Conservation (phyloP, 257 asterid species). For the Paulownia fortunei region DNA sequence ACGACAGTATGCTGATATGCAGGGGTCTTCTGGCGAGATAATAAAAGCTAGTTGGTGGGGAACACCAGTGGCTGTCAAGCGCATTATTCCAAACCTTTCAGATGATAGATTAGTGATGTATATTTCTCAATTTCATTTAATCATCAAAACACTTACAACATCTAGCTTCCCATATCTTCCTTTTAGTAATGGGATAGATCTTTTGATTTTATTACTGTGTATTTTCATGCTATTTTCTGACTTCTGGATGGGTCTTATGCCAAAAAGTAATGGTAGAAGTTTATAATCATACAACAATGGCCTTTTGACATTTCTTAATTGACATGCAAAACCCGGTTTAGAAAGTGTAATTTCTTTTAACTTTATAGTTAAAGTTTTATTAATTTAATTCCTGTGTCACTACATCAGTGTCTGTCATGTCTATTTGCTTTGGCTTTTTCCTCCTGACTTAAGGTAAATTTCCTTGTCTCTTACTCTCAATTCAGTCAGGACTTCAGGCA, state of each 20-base stretch:
- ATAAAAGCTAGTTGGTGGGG: constrained; percentile 94
- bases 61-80: constrained; percentile 96
- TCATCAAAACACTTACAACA: constrained; percentile 1
- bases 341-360: background rate
- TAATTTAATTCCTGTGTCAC: background rate
- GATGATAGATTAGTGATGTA: constrained; percentile 95
- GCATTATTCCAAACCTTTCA: constrained; percentile 96
- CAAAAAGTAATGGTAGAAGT: background rate
- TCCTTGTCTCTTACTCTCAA: constrained; percentile 26
- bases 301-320: background rate
- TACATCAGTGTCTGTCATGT: background rate
- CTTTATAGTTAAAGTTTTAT: background rate
- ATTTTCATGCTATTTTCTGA: background rate
- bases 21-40: constrained; percentile 99
- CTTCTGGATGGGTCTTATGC: constrained; percentile 14
- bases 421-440: constrained; percentile 15
- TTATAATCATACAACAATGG: background rate
- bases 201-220: constrained; percentile 1
- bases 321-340: background rate
- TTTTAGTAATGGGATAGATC: background rate
- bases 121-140: constrained; percentile 32
- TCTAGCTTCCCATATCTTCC: constrained; percentile 3
- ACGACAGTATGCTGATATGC: constrained; percentile 43
- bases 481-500: constrained; percentile 98
- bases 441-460: background rate